Base-by-base conservation (phyloP, 345 rosid genomes). In the Linum trigynum region DNA sequence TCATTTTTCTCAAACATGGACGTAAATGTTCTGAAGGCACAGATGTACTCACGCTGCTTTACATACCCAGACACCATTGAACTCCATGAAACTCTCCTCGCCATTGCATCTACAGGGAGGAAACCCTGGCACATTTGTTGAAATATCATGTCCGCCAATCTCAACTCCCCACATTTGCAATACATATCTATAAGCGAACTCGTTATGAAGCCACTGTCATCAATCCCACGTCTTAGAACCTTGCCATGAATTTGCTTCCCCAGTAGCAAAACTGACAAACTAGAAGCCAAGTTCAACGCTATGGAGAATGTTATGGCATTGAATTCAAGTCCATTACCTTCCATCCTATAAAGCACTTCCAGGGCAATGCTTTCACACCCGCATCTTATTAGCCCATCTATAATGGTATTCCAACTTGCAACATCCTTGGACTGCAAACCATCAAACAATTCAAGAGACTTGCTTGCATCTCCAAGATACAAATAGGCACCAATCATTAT, bases 11-110 rank as follows among this genome's bases (percentile, higher is more conserved):
- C 45, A 39, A 82, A 38, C 86, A 80, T 76, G 9, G 66, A 71
- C 45, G 58, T 71, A 62, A 84, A 80, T 40, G 51, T 65, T 67
- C 69, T 67, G 35, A 84, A 71, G 56, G 86, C 84, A 39, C 39
- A 57, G 36, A 67, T 78, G 62, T 77, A 69, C 14, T 76, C 65
- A 0, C 84, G 72, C 57, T 78, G 76, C 39, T 59, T 74, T 59
- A 80, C 79, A 64, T 71, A 84, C n/a, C 86, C 89, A 65, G 86
- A 79, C 68, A 84, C 69, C 76, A 84, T 71, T 1, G 81, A 76
- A 63, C 86, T 80, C 76, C 76, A 65, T 15, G 80, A 75, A 64
- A 83, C 61, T 59, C 55, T 51, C 55, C 77, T 75, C 53, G 75
- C 70, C 60, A 63, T 36, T 50, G 73, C 43, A 55, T 74, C 75